phyloP scores from a whole-genome alignment of 75 land plant species.

The Cunninghamia lanceolata region DNA sequence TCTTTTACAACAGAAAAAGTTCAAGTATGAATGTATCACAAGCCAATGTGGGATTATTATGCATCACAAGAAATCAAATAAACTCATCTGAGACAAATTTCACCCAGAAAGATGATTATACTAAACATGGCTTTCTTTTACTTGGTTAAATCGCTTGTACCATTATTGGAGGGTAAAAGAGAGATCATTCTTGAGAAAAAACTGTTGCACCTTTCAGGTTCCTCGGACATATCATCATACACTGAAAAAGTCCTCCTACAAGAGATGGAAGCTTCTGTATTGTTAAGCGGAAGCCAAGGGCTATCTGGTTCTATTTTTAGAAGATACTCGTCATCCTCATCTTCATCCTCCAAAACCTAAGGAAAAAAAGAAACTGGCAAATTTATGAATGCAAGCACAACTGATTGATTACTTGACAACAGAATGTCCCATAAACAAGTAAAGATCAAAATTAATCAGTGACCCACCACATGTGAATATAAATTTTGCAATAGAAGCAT shows the following conservation, averaged over 20 bases:
- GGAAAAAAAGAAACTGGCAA: neutral
- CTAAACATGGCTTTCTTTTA: neutral
- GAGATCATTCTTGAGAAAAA: neutral
- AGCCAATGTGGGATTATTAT: neutral
- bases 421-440: neutral
- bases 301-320: neutral
- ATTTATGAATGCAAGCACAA: neutral
- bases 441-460: neutral
- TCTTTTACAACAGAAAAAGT: neutral
- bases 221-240: conserved; percentile 4
- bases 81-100: neutral
- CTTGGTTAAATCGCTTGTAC: neutral
- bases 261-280: conserved; percentile 8
- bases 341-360: conserved; percentile 8
- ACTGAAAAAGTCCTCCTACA: conserved; percentile 1
- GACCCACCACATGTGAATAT: neutral
- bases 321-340: conserved; percentile 7
- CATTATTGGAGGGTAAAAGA: neutral
- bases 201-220: conserved; percentile 10
- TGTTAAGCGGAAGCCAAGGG: neutral
- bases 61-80: neutral
- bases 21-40: neutral
- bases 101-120: neutral
- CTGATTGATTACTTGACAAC: neutral
- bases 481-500: neutral